A percentile compares a stretch with the other conserved stretches of the same genome.
Evolutionary conservation across 805 yeast genomes (phyloP).

Genomic region (Ogataea trehalophila): DNA sequence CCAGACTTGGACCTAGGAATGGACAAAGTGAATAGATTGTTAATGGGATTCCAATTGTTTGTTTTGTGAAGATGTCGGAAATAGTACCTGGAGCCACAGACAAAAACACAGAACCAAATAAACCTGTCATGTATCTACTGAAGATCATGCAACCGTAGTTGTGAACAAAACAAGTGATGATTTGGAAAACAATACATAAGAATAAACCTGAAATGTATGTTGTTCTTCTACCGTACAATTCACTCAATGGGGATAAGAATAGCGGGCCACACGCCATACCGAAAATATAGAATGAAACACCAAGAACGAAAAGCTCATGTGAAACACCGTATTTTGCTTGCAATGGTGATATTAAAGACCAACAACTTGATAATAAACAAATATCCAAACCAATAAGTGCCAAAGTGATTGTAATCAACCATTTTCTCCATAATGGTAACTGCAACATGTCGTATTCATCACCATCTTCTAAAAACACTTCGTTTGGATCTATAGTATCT

Average conservation of each 20-base stretch:
- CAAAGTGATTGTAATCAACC: constrained; percentile 49
- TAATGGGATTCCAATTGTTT: constrained; percentile 64
- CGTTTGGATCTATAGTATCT: constrained; percentile 8
- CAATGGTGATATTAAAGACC: constrained; percentile 56
- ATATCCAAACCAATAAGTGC: constrained; percentile 55
- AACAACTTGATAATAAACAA: constrained; percentile 66
- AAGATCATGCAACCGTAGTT: constrained; percentile 61
- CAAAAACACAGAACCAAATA: constrained; percentile 70
- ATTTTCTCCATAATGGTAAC: constrained; percentile 46
- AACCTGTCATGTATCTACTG: constrained; percentile 63
- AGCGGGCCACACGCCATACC: constrained; percentile 65
- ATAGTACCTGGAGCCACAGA: constrained; percentile 75
- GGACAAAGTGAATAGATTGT: constrained; percentile 61
- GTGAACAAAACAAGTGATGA: constrained; percentile 51
- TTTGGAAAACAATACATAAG: constrained; percentile 43
- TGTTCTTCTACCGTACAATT: constrained; percentile 48
- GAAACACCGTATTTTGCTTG: constrained; percentile 46
- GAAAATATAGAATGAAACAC: constrained; percentile 52
- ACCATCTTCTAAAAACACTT: constrained; percentile 15
- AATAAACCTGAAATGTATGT: constrained; percentile 47
- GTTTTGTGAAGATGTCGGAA: constrained; percentile 61
- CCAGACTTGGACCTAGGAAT: constrained; percentile 64
- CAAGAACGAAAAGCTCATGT: constrained; percentile 54
- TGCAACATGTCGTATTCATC: constrained; percentile 14
- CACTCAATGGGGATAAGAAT: constrained; percentile 57